Percentiles rank a stretch among this genome's conserved stretches.
Conservation (phyloP, 371 early-diverging fungal species). For the Mucor mucedo region DNA sequence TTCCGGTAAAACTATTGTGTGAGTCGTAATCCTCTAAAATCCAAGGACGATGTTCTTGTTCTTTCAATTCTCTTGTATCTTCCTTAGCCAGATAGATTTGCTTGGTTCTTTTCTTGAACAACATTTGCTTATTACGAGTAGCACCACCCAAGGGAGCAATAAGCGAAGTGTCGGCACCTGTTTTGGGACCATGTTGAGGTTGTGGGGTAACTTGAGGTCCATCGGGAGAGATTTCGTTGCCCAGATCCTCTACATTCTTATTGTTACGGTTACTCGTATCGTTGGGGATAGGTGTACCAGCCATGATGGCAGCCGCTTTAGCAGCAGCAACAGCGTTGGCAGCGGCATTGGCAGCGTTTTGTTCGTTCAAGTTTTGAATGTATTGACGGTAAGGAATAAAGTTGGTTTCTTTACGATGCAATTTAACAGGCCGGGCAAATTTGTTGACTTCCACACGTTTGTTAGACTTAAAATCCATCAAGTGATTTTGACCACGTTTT, state of each 20-base stretch:
- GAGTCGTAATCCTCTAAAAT: conserved; percentile 78
- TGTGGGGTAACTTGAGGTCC: conserved; percentile 33
- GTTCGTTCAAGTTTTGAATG: conserved; percentile 26
- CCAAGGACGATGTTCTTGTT: conserved; percentile 81
- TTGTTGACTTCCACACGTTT: conserved; percentile 57
- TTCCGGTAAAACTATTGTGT: conserved; percentile 73
- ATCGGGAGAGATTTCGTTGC: conserved; percentile 21
- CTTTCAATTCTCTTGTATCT: conserved; percentile 69
- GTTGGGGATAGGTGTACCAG: conserved; percentile 7
- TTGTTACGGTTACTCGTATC: neutral
- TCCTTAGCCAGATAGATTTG: conserved; percentile 81
- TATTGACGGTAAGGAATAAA: conserved; percentile 35
- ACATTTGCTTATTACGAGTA: conserved; percentile 75
- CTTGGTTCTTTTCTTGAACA: conserved; percentile 84
- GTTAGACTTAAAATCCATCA: conserved; percentile 69
- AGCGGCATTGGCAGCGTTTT: conserved; percentile 28
- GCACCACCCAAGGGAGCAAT: conserved; percentile 85
- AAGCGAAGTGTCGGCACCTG: conserved; percentile 74
- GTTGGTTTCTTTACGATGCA: conserved; percentile 65
- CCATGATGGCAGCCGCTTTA: conserved; percentile 19
- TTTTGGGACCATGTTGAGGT: conserved; percentile 47
- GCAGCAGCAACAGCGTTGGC: conserved; percentile 15
- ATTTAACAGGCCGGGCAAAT: conserved; percentile 72
- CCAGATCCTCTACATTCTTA: conserved; percentile 18
- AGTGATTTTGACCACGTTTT: conserved; percentile 57